phyloP scores from a whole-genome alignment of 2,329 filamentous ascomycete species.

The Ploettnerulaceae sp. region DNA sequence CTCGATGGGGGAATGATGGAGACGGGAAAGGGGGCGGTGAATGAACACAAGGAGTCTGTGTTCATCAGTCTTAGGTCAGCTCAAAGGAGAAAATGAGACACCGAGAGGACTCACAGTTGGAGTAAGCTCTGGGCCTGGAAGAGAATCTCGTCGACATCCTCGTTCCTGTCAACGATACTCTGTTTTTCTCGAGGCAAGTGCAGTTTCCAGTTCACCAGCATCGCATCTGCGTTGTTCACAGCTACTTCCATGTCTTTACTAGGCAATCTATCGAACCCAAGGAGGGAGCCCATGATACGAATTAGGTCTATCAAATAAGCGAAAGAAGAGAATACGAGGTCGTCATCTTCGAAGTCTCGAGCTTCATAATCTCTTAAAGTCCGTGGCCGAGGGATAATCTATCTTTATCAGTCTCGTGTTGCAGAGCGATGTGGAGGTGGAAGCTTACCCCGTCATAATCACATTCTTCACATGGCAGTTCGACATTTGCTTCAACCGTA shows the following conservation, averaged over 20 bases:
- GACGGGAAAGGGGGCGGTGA: slow-evolving; percentile 27
- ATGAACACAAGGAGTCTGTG: slow-evolving; percentile 23
- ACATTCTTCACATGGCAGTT: slow-evolving; percentile 40
- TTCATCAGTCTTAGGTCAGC: neutral
- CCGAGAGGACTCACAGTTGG: slow-evolving; percentile 34
- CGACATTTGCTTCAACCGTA: slow-evolving; percentile 33
- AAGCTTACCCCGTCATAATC: slow-evolving; percentile 39
- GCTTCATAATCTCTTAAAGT: slow-evolving; percentile 36
- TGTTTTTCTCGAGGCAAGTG: slow-evolving; percentile 39
- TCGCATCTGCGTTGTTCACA: slow-evolving; percentile 36
- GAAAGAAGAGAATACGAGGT: slow-evolving; percentile 37
- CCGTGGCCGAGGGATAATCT: slow-evolving; percentile 36
- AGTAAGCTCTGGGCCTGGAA: slow-evolving; percentile 36
- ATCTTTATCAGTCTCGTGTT: slow-evolving; percentile 11
- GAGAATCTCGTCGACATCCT: slow-evolving; percentile 37
- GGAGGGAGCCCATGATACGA: slow-evolving; percentile 34
- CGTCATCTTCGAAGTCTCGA: slow-evolving; percentile 34
- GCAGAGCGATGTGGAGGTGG: neutral
- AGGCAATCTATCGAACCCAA: slow-evolving; percentile 29
- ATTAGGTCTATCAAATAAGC: slow-evolving; percentile 38
- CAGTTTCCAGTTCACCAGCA: slow-evolving; percentile 37
- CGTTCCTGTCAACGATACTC: slow-evolving; percentile 36
- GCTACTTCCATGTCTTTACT: slow-evolving; percentile 24
- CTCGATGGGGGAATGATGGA: slow-evolving; percentile 24
- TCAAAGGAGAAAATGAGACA: neutral